Evolutionary conservation across 202 grass and related monocot genomes (phyloP).

Genomic region (Miscanthus sacchariflorus): DNA sequence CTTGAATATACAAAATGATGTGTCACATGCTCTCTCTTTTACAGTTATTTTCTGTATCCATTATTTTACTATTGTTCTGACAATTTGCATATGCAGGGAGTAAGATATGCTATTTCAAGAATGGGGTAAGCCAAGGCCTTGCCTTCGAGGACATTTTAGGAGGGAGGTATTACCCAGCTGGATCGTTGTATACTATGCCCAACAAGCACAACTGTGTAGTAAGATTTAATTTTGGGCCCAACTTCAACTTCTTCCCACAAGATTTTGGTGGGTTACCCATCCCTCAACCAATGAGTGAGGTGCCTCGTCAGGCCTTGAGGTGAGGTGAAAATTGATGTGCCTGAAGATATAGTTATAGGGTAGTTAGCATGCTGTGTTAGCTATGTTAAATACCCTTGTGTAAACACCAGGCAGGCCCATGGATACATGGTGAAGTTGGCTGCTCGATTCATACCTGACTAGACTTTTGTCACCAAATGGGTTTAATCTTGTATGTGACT

Average conservation of each 20-base stretch:
- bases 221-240: slow-evolving; percentile 83
- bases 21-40: slow-evolving; percentile 2
- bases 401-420: too few relatives aligned
- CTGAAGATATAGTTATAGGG: too few relatives aligned
- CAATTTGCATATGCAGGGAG: slow-evolving; percentile 59
- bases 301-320: too few relatives aligned
- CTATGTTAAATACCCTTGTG: too few relatives aligned
- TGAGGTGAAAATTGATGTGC: too few relatives aligned
- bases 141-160: slow-evolving; percentile 72
- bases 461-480: too few relatives aligned
- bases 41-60: neutral
- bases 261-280: slow-evolving; percentile 64
- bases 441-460: too few relatives aligned
- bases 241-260: slow-evolving; percentile 73
- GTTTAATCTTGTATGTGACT: too few relatives aligned
- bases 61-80: neutral
- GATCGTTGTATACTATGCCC: slow-evolving; percentile 79
- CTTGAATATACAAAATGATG: neutral
- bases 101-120: slow-evolving; percentile 91
- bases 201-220: slow-evolving; percentile 76
- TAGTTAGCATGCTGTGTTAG: too few relatives aligned
- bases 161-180: slow-evolving; percentile 85
- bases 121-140: slow-evolving; percentile 70
- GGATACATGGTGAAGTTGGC: too few relatives aligned
- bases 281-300: slow-evolving; percentile 35